Percentiles rank a stretch among this genome's conserved stretches.
Conservation (phyloP, 2,329 filamentous ascomycete genomes). For the Arthrocladium fulminans region DNA sequence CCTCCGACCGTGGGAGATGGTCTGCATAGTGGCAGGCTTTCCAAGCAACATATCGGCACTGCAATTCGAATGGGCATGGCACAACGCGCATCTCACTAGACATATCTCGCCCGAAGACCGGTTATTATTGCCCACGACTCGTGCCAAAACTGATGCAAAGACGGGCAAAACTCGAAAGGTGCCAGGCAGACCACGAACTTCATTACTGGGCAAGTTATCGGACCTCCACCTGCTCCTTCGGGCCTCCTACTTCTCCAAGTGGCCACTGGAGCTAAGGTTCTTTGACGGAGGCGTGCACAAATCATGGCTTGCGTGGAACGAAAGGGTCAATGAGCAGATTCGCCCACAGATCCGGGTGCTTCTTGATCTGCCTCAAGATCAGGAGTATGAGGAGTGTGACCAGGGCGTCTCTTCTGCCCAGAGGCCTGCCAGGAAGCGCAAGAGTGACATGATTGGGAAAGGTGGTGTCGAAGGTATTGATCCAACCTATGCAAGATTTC, state of each 20-base stretch:
- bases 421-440: slow-evolving; percentile 15
- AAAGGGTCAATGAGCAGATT: slow-evolving; percentile 41
- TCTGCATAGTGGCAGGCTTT: slow-evolving; percentile 77
- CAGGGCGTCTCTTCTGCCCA: slow-evolving; percentile 21
- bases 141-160: slow-evolving; percentile 19
- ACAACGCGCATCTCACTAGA: slow-evolving; percentile 69
- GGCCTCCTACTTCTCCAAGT: slow-evolving; percentile 68
- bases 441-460: slow-evolving; percentile 22
- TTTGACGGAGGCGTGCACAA: slow-evolving; percentile 61
- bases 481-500: slow-evolving; percentile 44
- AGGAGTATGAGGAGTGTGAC: slow-evolving; percentile 14
- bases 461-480: slow-evolving; percentile 40
- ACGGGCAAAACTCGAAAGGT: slow-evolving; percentile 37
- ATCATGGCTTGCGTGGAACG: slow-evolving; percentile 57
- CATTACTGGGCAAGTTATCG: slow-evolving; percentile 60
- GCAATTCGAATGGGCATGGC: slow-evolving; percentile 96
- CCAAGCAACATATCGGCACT: slow-evolving; percentile 77
- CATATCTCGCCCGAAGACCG: slow-evolving; percentile 59
- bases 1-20: slow-evolving; percentile 85
- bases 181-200: slow-evolving; percentile 50
- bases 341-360: slow-evolving; percentile 45
- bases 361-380: slow-evolving; percentile 39
- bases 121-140: slow-evolving; percentile 19
- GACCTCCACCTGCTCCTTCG: slow-evolving; percentile 74
- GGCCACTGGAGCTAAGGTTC: slow-evolving; percentile 76